Evolutionary conservation across 257 asterid species (phyloP).

Genomic region (Salvia miltiorrhiza): DNA sequence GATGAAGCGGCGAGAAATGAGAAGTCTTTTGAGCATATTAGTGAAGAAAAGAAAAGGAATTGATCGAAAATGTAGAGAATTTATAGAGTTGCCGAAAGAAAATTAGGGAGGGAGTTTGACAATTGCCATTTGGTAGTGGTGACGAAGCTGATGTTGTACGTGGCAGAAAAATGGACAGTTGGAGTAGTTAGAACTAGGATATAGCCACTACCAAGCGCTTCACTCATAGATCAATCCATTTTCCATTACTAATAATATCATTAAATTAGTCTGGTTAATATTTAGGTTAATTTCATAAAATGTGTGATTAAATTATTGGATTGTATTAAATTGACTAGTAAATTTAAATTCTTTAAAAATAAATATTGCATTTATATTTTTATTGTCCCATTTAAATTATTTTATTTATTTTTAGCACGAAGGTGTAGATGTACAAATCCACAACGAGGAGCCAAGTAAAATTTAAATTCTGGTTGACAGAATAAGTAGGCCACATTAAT

Average conservation of each 20-base stretch:
- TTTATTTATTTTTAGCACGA: too few relatives aligned
- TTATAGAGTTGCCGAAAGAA: not conserved
- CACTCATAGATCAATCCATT: not conserved
- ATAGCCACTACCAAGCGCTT: not conserved
- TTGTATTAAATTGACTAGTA: too few relatives aligned
- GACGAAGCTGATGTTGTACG: constrained; percentile 15
- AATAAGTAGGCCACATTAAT: too few relatives aligned
- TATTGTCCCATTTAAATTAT: too few relatives aligned
- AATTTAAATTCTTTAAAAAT: too few relatives aligned
- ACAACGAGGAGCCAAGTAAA: too few relatives aligned
- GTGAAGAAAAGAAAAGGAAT: not conserved
- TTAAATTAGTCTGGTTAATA: too few relatives aligned
- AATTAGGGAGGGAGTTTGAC: constrained; percentile 1
- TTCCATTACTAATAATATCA: not conserved
- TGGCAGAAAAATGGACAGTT: constrained; percentile 14
- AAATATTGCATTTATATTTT: too few relatives aligned
- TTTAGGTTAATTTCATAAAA: too few relatives aligned
- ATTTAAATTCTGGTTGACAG: too few relatives aligned
- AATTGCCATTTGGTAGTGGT: constrained; percentile 18
- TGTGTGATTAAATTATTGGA: too few relatives aligned
- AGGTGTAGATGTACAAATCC: too few relatives aligned
- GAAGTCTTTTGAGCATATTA: constrained; percentile 46
- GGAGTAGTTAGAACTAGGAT: not conserved
- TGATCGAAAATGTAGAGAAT: not conserved
- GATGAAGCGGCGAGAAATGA: constrained; percentile 29